phyloP scores from a whole-genome alignment of 305 asterid species.

The Caryopteris hybrid region DNA sequence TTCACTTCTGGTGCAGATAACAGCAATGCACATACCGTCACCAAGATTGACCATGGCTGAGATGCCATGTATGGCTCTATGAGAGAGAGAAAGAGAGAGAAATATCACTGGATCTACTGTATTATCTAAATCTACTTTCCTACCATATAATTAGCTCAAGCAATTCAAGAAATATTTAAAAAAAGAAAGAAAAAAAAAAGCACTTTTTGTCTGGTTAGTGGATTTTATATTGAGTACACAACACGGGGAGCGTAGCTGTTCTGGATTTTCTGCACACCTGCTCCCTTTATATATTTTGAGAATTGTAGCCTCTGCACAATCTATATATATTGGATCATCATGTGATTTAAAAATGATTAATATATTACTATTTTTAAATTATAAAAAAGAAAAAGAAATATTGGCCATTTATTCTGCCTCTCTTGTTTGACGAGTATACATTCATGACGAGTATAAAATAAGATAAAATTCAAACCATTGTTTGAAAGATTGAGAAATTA shows the following conservation, averaged over 20 bases:
- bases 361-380: not conserved
- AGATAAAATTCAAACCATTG: no score
- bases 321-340: not conserved
- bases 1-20: conserved; percentile 6
- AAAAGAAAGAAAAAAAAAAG: not conserved
- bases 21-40: conserved; percentile 14
- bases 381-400: no score
- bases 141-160: not conserved
- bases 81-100: not conserved
- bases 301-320: not conserved
- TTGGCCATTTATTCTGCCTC: no score
- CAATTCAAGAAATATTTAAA: no score
- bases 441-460: no score
- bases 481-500: no score
- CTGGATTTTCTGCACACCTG: conserved; percentile 1
- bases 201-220: conserved; percentile 4
- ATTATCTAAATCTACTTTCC: not conserved
- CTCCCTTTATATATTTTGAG: conserved; percentile 6
- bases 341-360: not conserved
- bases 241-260: not conserved
- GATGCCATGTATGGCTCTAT: conserved; percentile 12
- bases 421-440: no score
- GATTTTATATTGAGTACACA: not conserved
- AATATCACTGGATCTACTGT: not conserved
- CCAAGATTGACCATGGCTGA: conserved; percentile 16